Evolutionary conservation across 75 land plant genomes (phyloP).

Genomic region (Azolla pinnata): DNA sequence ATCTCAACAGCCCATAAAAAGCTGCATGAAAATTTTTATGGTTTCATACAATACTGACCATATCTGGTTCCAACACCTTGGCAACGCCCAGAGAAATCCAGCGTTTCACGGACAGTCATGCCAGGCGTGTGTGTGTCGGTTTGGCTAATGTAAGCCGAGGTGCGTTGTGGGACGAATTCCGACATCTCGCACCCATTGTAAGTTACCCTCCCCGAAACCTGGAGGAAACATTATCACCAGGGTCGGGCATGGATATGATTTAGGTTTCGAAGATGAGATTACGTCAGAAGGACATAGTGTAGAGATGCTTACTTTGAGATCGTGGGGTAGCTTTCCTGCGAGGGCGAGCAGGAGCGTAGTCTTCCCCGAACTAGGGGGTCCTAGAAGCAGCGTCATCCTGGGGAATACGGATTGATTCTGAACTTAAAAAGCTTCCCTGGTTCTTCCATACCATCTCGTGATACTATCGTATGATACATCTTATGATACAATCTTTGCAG

Average conservation of each 20-base stretch:
- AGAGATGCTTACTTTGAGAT: constrained; percentile 11
- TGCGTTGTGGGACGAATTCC: constrained; percentile 57
- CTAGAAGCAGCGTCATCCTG: constrained; percentile 20
- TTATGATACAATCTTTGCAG: too few relatives aligned
- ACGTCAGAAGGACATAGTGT: too few relatives aligned
- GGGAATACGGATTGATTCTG: neutral
- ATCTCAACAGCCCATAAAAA: too few relatives aligned
- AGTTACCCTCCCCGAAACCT: constrained; percentile 41
- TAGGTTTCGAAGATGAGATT: too few relatives aligned
- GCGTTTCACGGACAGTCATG: constrained; percentile 55
- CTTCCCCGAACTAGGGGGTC: constrained; percentile 20
- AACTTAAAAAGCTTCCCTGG: neutral
- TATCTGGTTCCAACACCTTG: constrained; percentile 48
- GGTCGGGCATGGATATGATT: too few relatives aligned
- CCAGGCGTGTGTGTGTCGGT: constrained; percentile 39
- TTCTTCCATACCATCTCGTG: too few relatives aligned
- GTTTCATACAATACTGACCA: too few relatives aligned
- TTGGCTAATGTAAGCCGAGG: constrained; percentile 53
- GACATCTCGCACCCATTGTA: constrained; percentile 44
- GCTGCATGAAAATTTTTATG: too few relatives aligned
- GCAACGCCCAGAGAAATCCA: constrained; percentile 52
- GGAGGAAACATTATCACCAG: too few relatives aligned
- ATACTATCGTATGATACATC: too few relatives aligned
- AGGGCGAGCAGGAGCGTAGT: constrained; percentile 21
- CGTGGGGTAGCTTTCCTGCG: constrained; percentile 9